Percentiles rank a stretch among this genome's conserved stretches.
phyloP scores from a whole-genome alignment of 106 monocot genomes.

The Gastrodia elata region DNA sequence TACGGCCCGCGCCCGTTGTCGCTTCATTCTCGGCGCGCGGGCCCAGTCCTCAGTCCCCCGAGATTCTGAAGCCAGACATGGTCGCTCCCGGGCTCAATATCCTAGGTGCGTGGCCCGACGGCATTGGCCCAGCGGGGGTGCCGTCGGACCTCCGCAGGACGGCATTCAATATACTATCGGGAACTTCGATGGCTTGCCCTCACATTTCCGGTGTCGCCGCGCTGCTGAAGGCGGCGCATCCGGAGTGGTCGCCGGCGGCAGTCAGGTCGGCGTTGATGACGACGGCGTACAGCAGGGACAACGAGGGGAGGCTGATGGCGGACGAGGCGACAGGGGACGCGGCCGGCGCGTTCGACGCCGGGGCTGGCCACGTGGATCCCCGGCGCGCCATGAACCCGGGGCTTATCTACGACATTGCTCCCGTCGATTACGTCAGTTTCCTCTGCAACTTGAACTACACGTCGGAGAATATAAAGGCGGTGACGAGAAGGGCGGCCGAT shows the following conservation, averaged over 20 bases:
- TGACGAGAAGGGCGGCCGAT: constrained; percentile 47
- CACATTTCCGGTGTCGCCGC: constrained; percentile 87
- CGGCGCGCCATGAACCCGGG: constrained; percentile 76
- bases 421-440: constrained; percentile 61
- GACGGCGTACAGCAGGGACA: constrained; percentile 64
- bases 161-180: constrained; percentile 89
- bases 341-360: constrained; percentile 56
- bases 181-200: constrained; percentile 94
- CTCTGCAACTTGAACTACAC: constrained; percentile 82
- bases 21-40: constrained; percentile 84
- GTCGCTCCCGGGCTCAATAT: constrained; percentile 91
- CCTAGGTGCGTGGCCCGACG: constrained; percentile 74
- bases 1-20: constrained; percentile 70
- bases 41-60: constrained; percentile 79
- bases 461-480: constrained; percentile 46
- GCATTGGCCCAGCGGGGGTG: constrained; percentile 76
- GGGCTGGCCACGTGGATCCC: constrained; percentile 77
- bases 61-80: constrained; percentile 78
- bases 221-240: constrained; percentile 75
- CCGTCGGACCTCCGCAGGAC: constrained; percentile 52
- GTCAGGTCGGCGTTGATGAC: constrained; percentile 86
- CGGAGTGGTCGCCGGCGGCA: constrained; percentile 72
- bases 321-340: constrained; percentile 63
- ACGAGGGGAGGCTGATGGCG: constrained; percentile 35
- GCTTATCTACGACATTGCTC: constrained; percentile 55